phyloP scores from a whole-genome alignment of 768 basidiomycete genomes.

The Mycena vulgaris region DNA sequence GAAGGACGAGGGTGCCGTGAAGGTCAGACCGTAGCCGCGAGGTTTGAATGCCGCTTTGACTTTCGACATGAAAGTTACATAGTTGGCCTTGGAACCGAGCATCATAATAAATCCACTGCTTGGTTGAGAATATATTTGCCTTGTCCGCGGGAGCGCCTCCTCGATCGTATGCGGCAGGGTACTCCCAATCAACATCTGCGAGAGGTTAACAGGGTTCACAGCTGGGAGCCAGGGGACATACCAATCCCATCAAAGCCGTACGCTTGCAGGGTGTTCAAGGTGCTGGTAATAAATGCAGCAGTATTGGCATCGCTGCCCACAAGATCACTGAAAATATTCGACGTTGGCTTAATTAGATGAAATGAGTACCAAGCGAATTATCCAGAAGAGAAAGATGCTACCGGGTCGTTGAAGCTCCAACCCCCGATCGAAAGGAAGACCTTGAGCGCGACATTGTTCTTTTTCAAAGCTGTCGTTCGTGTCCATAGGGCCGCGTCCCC shows the following conservation, averaged over 20 bases:
- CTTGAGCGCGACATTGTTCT: slow-evolving; percentile 42
- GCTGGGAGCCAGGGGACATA: no score
- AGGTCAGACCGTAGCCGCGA: background rate
- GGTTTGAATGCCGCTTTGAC: slow-evolving; percentile 11
- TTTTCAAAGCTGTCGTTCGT: slow-evolving; percentile 44
- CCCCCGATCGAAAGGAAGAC: slow-evolving; percentile 47
- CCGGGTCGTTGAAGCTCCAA: slow-evolving; percentile 45
- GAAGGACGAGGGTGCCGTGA: no score
- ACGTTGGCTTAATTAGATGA: slow-evolving; percentile 37
- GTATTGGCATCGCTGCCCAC: slow-evolving; percentile 38
- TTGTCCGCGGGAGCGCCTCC: no score
- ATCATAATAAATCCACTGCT: no score
- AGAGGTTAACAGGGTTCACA: no score
- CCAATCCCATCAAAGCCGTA: slow-evolving; percentile 49
- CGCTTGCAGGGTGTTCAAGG: slow-evolving; percentile 36
- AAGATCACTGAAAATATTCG: slow-evolving; percentile 41
- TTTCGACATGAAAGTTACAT: slow-evolving; percentile 11
- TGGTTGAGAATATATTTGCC: no score
- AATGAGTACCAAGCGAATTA: background rate
- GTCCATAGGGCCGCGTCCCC: slow-evolving; percentile 41
- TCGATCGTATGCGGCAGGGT: no score
- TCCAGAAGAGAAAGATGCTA: background rate
- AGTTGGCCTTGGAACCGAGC: no score
- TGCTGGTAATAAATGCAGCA: slow-evolving; percentile 35
- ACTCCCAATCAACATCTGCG: no score